Conservation (phyloP, 768 basidiomycete species). For the Terana coerulea region DNA sequence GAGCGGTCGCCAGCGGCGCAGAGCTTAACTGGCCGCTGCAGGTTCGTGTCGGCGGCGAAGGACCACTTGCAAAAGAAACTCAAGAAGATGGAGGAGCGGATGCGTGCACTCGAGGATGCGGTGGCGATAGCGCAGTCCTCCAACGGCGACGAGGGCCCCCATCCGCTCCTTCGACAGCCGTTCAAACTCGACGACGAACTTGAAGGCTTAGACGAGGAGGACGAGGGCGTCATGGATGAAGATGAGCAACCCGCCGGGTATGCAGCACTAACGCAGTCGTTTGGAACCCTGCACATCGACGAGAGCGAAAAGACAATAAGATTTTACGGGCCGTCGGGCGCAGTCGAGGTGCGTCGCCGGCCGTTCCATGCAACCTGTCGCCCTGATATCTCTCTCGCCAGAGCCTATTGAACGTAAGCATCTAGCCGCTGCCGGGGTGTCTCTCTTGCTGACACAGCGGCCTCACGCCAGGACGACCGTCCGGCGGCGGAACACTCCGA, state of each 20-base stretch:
- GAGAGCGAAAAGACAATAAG: constrained; percentile 24
- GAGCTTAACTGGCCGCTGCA: constrained; percentile 15
- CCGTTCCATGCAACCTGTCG: neutral
- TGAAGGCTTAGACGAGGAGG: constrained; percentile 19
- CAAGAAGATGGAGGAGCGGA: constrained; percentile 42
- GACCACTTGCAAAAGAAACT: constrained; percentile 50
- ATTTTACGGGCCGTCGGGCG: constrained; percentile 47
- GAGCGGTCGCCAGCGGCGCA: neutral
- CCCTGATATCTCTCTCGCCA: neutral
- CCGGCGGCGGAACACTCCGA: neutral
- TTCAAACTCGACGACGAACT: constrained; percentile 27
- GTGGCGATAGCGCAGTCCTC: constrained; percentile 42
- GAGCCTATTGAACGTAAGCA: neutral
- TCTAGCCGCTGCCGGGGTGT: too few relatives aligned
- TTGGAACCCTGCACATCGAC: constrained; percentile 45
- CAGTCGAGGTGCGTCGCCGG: constrained; percentile 40
- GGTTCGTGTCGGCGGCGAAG: constrained; percentile 50
- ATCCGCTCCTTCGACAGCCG: constrained; percentile 37
- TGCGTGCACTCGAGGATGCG: constrained; percentile 53
- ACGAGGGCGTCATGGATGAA: constrained; percentile 1
- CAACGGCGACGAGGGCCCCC: constrained; percentile 35
- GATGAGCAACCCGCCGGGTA: neutral
- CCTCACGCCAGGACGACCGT: neutral
- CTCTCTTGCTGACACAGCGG: neutral
- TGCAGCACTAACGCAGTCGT: constrained; percentile 29